phyloP scores from a whole-genome alignment of 2,329 filamentous ascomycete species.

The Phialocephala sp. region DNA sequence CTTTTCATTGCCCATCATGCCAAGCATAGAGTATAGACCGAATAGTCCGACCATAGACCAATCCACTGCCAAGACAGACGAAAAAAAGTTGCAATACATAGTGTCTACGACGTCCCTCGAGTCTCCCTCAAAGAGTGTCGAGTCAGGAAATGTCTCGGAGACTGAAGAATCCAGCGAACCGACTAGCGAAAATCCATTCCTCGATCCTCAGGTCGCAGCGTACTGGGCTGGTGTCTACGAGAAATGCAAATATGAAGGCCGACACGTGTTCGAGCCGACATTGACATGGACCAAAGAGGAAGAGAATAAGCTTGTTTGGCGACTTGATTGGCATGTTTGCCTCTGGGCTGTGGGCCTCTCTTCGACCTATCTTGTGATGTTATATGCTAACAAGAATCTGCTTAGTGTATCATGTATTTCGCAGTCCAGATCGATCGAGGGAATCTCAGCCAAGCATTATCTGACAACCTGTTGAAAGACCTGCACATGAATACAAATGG shows the following conservation, averaged over 20 bases:
- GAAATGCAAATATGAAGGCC: constrained; percentile 28
- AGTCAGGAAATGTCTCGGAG: constrained; percentile 14
- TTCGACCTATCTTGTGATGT: constrained; percentile 34
- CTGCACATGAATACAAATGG: constrained; percentile 51
- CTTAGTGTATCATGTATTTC: constrained; percentile 64
- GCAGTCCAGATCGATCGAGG: constrained; percentile 64
- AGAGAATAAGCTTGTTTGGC: constrained; percentile 35
- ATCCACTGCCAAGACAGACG: neutral
- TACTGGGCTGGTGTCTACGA: constrained; percentile 24
- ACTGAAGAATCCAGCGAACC: constrained; percentile 27
- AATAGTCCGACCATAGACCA: neutral
- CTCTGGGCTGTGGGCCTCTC: constrained; percentile 11
- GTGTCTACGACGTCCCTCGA: neutral
- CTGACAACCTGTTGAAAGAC: constrained; percentile 65
- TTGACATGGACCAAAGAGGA: constrained; percentile 30
- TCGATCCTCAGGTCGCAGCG: constrained; percentile 9
- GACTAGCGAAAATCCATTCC: constrained; percentile 15
- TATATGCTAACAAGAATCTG: constrained; percentile 31
- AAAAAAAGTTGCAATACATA: neutral
- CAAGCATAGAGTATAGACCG: constrained; percentile 1
- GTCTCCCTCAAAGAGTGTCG: neutral
- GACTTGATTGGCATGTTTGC: constrained; percentile 16
- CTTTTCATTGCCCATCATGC: constrained; percentile 1
- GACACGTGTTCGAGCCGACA: constrained; percentile 24
- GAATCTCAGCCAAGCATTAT: constrained; percentile 63